Percentiles rank a stretch among this genome's conserved stretches.
Evolutionary conservation across 805 yeast species (phyloP).

Genomic region (Hanseniaspora vineae): DNA sequence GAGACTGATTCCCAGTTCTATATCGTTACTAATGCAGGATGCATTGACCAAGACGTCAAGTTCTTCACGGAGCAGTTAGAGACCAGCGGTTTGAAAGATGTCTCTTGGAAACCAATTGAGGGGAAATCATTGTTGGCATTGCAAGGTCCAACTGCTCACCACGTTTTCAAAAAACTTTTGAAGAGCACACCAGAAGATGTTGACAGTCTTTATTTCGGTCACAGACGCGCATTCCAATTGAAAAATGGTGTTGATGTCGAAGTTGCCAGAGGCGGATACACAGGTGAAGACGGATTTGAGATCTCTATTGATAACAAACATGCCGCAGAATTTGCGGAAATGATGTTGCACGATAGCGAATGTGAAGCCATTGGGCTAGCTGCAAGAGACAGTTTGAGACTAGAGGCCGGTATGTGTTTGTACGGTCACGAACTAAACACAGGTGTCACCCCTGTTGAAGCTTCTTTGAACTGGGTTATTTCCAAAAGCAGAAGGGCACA

Average conservation of each 20-base stretch:
- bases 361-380: constrained; percentile 90
- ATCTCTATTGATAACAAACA: constrained; percentile 55
- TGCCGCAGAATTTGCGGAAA: constrained; percentile 49
- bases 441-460: constrained; percentile 73
- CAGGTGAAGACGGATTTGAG: constrained; percentile 98
- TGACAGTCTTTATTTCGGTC: constrained; percentile 59
- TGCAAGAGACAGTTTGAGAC: constrained; percentile 90
- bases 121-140: constrained; percentile 68
- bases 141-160: constrained; percentile 85
- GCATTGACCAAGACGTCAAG: constrained; percentile 65
- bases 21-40: constrained; percentile 93
- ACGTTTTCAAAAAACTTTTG: constrained; percentile 51
- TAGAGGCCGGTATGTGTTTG: constrained; percentile 97
- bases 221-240: constrained; percentile 29
- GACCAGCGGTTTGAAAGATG: constrained; percentile 20
- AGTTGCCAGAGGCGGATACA: constrained; percentile 91
- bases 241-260: constrained; percentile 38
- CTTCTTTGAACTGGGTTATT: constrained; percentile 79
- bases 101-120: constrained; percentile 37
- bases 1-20: constrained; percentile 52
- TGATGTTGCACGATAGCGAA: constrained; percentile 39
- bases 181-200: constrained; percentile 33
- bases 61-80: constrained; percentile 46
- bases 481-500: constrained; percentile 61
- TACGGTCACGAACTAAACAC: constrained; percentile 89